Percentiles rank a stretch among this genome's conserved stretches.
Evolutionary conservation across 805 yeast genomes (phyloP).

Genomic region (Starmerella stellata): DNA sequence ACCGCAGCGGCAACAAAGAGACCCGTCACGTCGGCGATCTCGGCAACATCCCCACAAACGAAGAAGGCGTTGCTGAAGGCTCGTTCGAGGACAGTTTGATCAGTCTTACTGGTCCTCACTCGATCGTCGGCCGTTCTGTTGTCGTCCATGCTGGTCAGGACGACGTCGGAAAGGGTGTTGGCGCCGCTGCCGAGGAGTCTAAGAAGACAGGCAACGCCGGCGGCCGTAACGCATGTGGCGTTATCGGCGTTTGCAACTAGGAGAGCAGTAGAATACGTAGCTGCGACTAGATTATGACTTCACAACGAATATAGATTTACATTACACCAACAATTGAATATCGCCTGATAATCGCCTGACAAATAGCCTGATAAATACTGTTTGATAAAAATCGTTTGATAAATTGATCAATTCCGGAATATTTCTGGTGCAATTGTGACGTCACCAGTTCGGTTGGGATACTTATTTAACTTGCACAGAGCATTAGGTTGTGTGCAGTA

Average conservation of each 20-base stretch:
- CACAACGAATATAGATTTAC: too few relatives aligned
- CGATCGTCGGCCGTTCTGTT: slow-evolving; percentile 86
- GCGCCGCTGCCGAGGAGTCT: slow-evolving; percentile 44
- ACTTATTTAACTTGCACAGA: too few relatives aligned
- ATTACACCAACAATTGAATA: too few relatives aligned
- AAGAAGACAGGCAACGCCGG: slow-evolving; percentile 96
- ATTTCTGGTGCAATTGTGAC: too few relatives aligned
- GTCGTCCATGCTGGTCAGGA: slow-evolving; percentile 86
- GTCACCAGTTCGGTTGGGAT: too few relatives aligned
- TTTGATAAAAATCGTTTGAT: too few relatives aligned
- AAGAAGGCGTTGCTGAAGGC: slow-evolving; percentile 82
- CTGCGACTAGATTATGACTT: too few relatives aligned
- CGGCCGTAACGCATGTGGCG: slow-evolving; percentile 97
- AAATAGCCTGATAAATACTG: too few relatives aligned
- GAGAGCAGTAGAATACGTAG: too few relatives aligned
- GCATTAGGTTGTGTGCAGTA: too few relatives aligned
- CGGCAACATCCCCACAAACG: slow-evolving; percentile 84
- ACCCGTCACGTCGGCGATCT: slow-evolving; percentile 76
- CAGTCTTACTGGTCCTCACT: slow-evolving; percentile 70
- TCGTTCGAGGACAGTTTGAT: slow-evolving; percentile 56
- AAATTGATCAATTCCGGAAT: too few relatives aligned
- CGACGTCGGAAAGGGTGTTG: slow-evolving; percentile 88
- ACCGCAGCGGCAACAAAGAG: slow-evolving; percentile 50
- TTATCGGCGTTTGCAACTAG: slow-evolving; percentile 59
- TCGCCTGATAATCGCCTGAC: too few relatives aligned